Evolutionary conservation across 148 eudicot genomes (phyloP), one percentile per base, ranked within the genome.

Genomic region (Chenopodium berlandieri): DNA sequence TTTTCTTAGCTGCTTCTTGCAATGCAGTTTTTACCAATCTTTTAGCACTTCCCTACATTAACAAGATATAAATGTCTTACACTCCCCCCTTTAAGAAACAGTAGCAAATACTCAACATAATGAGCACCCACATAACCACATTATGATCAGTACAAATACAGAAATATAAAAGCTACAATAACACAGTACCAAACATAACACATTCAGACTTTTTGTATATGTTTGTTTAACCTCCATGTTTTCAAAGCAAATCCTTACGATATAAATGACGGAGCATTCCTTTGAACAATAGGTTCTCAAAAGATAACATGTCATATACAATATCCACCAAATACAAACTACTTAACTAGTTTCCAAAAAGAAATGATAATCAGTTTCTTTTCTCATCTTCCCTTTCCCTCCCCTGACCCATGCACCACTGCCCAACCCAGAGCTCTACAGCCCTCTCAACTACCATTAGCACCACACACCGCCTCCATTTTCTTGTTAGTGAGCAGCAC

Each of bases 1-100:
- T 88, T 77, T 90, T 90, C 82, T 89, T 90, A 62, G 93, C 93
- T 30, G 93, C 93, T 80, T 90, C 91, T 67, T 84, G 89, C 78
- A 90, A 78, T 7, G 93, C 93, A n/a, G 83, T 71, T 80, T 89
- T 90, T 78, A 90, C 78, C 78, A 90, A 79, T 85, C 86, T 86
- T 82, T 68, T 76, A 9, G 93, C 93, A 80, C 88, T 90, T 83
- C 93, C 93, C 93, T 90, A 86, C 71, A 83, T 46, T 9, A 72
- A 72, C 60, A 47, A 40, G 75, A 83, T 31, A 65, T 4, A 60
- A 27, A 64, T 60, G 34, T 56, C 54, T 77, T 58, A 76, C 50
- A 76, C 22, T 76, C 48, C 22, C 62, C 30, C 10, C 68, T 14
- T 25, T 47, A 25, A 71, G 74, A 40, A 20, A 31, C 17, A 31